Evolutionary conservation across 2,329 filamentous ascomycete genomes (phyloP).

Genomic region (Aspergillus neoniger): DNA sequence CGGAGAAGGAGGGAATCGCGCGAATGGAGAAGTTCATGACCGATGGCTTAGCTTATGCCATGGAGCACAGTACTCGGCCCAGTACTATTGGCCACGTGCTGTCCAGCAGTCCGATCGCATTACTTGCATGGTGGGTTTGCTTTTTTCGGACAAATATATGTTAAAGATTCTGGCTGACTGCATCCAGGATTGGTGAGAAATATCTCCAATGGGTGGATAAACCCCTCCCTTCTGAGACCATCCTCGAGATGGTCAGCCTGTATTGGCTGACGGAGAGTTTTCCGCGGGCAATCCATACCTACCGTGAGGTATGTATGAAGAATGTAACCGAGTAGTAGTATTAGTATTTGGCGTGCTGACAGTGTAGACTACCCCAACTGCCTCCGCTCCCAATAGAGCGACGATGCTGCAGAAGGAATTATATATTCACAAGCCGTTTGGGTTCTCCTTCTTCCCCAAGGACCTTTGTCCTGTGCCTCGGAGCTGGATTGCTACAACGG

Average conservation of each 20-base stretch:
- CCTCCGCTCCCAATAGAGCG: not conserved
- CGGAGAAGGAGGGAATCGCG: not conserved
- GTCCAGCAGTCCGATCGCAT: constrained; percentile 3
- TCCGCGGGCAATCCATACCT: constrained; percentile 36
- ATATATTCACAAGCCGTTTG: constrained; percentile 48
- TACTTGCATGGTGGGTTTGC: constrained; percentile 7
- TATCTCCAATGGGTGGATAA: constrained; percentile 41
- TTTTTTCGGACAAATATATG: too few species aligned
- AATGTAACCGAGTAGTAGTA: not conserved
- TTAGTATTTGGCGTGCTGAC: not conserved
- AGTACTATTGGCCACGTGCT: constrained; percentile 3
- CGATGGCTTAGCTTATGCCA: constrained; percentile 5
- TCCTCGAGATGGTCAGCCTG: constrained; percentile 36
- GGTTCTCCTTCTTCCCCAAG: constrained; percentile 49
- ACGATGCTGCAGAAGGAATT: constrained; percentile 3
- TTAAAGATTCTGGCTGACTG: not conserved
- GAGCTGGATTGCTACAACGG: constrained; percentile 37
- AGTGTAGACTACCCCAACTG: not conserved
- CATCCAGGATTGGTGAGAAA: constrained; percentile 43
- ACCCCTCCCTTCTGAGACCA: constrained; percentile 31
- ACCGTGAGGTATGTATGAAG: constrained; percentile 29
- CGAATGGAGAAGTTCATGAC: not conserved
- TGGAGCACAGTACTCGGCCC: constrained; percentile 5
- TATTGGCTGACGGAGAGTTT: constrained; percentile 46
- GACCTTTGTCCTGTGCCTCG: constrained; percentile 46